Evolutionary conservation across 2,329 filamentous ascomycete genomes (phyloP).

Genomic region (Arthrobotrys sphaeroides): DNA sequence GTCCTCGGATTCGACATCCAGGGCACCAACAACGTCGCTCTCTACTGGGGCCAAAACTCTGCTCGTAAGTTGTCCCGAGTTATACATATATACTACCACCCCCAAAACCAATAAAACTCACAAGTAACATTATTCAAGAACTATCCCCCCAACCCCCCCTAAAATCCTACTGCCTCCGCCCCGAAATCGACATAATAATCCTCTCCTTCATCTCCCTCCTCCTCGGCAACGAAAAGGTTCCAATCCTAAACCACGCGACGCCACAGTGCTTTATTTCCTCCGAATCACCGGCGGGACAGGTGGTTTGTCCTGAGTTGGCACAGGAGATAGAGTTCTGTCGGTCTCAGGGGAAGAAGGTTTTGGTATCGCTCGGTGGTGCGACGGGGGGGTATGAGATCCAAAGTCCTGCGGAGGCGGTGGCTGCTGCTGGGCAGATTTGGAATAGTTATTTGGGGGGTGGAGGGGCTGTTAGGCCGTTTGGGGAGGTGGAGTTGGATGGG

Average conservation of each 20-base stretch:
- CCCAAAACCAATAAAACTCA: too few relatives aligned
- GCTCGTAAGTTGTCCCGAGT: constrained; percentile 8
- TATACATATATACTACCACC: background rate
- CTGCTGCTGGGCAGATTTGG: constrained; percentile 73
- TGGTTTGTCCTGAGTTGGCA: constrained; percentile 19
- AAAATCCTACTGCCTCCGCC: constrained; percentile 56
- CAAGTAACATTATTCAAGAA: background rate
- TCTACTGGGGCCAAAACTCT: constrained; percentile 52
- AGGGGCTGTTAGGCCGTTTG: constrained; percentile 23
- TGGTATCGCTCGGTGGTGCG: constrained; percentile 77
- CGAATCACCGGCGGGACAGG: background rate
- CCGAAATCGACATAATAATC: constrained; percentile 59
- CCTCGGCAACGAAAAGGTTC: constrained; percentile 25
- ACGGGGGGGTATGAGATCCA: constrained; percentile 60
- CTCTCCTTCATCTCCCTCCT: constrained; percentile 58
- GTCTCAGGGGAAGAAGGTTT: constrained; percentile 72
- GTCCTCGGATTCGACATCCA: constrained; percentile 2
- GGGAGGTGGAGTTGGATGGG: constrained; percentile 43
- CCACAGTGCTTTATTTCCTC: background rate
- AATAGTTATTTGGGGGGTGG: constrained; percentile 36
- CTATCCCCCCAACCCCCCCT: constrained; percentile 31
- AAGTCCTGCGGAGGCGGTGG: constrained; percentile 65
- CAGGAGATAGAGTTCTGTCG: constrained; percentile 66
- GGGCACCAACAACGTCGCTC: constrained; percentile 27
- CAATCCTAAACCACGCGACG: constrained; percentile 28